These are phyloP conservation scores for Diaporthe caulivora DNA, from an alignment of 2,329 filamentous ascomycete species.

Conservation along the genomic window DNA sequence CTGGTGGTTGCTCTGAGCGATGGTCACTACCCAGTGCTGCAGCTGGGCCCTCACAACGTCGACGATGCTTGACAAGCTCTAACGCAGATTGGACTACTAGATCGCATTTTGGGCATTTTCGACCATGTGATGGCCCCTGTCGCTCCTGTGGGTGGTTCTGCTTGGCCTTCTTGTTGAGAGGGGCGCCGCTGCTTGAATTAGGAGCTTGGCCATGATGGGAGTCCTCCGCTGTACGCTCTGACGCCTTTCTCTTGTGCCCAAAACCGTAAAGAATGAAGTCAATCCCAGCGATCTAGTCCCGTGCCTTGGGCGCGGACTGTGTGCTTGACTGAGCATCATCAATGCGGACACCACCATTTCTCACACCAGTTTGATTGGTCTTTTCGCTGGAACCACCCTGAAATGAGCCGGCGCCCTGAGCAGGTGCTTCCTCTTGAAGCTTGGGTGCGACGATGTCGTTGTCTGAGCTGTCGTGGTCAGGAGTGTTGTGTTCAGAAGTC, in stretches of 20 bases:
- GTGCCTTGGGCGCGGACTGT: too few relatives aligned
- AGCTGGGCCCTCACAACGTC: too few relatives aligned
- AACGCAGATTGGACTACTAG: background rate
- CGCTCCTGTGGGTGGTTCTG: background rate
- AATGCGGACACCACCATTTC: background rate
- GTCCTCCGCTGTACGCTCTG: background rate
- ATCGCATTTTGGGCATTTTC: background rate
- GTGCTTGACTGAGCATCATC: background rate
- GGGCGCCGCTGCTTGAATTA: background rate
- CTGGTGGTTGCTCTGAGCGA: too few relatives aligned
- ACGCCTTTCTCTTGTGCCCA: background rate
- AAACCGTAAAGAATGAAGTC: accelerated
- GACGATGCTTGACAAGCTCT: background rate
- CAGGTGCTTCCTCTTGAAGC: background rate
- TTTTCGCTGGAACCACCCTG: background rate
- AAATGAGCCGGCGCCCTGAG: too few relatives aligned
- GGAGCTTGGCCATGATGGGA: background rate
- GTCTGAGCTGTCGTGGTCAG: background rate
- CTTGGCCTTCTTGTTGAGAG: background rate
- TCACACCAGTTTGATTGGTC: too few relatives aligned
- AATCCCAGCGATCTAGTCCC: too few relatives aligned
- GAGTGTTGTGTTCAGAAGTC: too few relatives aligned
- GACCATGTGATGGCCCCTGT: too few relatives aligned
- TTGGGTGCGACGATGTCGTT: background rate
- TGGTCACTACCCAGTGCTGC: background rate